These are phyloP conservation scores for Colletotrichum brevisporum DNA, from an alignment of 2,329 filamentous ascomycete genomes.

Conservation along the genomic window DNA sequence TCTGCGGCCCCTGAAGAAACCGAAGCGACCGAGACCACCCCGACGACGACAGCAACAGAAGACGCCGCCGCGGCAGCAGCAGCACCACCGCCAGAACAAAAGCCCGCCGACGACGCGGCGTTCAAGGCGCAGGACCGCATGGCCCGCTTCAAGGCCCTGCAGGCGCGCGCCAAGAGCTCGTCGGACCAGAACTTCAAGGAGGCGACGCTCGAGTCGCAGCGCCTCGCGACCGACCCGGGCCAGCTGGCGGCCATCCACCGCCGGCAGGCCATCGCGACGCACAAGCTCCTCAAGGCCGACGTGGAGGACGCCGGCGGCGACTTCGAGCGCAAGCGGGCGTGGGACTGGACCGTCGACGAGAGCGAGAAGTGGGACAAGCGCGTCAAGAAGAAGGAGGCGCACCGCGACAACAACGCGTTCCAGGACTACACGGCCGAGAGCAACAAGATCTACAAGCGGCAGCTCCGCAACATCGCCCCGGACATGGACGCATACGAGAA, in stretches of 20 bases:
- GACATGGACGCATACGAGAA: slow-evolving; percentile 88
- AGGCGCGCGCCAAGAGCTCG: slow-evolving; percentile 83
- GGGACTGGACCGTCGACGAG: slow-evolving; percentile 99
- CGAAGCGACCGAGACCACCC: slow-evolving; percentile 34
- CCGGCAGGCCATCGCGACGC: slow-evolving; percentile 87
- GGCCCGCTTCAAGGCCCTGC: slow-evolving; percentile 88
- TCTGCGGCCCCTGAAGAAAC: slow-evolving; percentile 41
- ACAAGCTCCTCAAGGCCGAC: slow-evolving; percentile 94
- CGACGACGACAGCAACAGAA: slow-evolving; percentile 43
- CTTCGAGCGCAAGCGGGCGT: slow-evolving; percentile 97
- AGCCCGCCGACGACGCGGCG: slow-evolving; percentile 47
- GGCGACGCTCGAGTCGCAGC: slow-evolving; percentile 85
- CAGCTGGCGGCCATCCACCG: slow-evolving; percentile 85
- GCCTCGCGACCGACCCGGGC: slow-evolving; percentile 81
- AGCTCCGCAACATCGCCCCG: slow-evolving; percentile 82
- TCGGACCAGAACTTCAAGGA: slow-evolving; percentile 85
- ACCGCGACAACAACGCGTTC: slow-evolving; percentile 89
- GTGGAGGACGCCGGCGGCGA: slow-evolving; percentile 88
- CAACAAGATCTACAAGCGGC: slow-evolving; percentile 93
- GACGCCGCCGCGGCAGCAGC: slow-evolving; percentile 46
- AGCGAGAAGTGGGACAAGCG: slow-evolving; percentile 94
- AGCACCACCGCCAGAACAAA: slow-evolving; percentile 36
- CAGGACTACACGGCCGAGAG: slow-evolving; percentile 90
- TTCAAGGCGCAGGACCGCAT: slow-evolving; percentile 74
- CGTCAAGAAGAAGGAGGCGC: slow-evolving; percentile 85